phyloP scores from a whole-genome alignment of 768 basidiomycete genomes.

The Ramaria sp. region DNA sequence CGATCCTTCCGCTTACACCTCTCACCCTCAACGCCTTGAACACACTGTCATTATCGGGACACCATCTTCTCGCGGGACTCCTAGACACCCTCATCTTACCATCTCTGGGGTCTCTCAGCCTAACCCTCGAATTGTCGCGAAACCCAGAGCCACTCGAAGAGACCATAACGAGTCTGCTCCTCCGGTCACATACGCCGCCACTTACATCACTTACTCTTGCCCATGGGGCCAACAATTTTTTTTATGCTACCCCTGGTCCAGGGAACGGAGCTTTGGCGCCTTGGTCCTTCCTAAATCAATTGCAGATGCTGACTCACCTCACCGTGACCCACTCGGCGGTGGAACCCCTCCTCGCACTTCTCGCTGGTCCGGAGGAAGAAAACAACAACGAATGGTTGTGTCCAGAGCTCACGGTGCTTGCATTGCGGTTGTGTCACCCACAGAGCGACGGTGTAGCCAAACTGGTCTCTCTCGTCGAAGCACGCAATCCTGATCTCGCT shows the following conservation, averaged over 20 bases:
- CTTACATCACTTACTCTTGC: conserved; percentile 52
- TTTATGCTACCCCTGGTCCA: conserved; percentile 28
- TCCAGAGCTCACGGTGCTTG: conserved; percentile 48
- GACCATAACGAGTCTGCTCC: conserved; percentile 47
- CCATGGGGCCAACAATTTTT: conserved; percentile 32
- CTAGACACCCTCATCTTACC: conserved; percentile 54
- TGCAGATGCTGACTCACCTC: conserved; percentile 47
- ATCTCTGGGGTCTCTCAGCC: conserved; percentile 40
- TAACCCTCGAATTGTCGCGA: conserved; percentile 60
- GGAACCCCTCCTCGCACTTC: conserved; percentile 48
- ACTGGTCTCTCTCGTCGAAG: conserved; percentile 63
- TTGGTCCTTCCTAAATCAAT: conserved; percentile 56
- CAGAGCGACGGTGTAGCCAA: conserved; percentile 56
- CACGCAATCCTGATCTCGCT: conserved; percentile 48
- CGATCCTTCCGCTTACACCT: conserved; percentile 50
- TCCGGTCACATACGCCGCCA: conserved; percentile 48
- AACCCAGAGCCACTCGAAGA: conserved; percentile 54
- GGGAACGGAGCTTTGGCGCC: conserved; percentile 44
- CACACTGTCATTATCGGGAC: conserved; percentile 52
- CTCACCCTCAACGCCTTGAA: conserved; percentile 45
- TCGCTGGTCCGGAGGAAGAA: conserved; percentile 54
- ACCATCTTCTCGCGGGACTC: conserved; percentile 51
- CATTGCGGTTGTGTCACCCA: conserved; percentile 53
- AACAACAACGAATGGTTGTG: conserved; percentile 45
- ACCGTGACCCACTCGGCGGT: conserved; percentile 55